Evolutionary conservation across 2,329 filamentous ascomycete species (phyloP), one percentile per base, ranked within the genome.

Genomic region (Monosporascus sp.): DNA sequence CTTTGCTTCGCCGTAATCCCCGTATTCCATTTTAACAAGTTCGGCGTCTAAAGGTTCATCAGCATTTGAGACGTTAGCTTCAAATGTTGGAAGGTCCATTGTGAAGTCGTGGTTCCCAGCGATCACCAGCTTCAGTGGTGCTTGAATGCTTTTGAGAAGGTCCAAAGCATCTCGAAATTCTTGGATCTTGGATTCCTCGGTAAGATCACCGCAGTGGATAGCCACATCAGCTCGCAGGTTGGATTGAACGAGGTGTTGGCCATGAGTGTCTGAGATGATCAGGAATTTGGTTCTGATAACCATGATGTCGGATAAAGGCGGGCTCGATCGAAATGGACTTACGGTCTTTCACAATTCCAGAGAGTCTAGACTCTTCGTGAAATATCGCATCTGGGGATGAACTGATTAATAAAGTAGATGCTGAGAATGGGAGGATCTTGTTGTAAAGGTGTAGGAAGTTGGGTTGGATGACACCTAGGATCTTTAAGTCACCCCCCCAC

Each of bases 91-190:
- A 1, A 55, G 45, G 34, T 76, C 72, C 2, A 76, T 63, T 0
- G 69, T 74, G 41, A 78, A 78, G 54, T 82, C 77, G 55, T 81
- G 77, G 50, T 81, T 81, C 1, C 79, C 78, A 2, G 78, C 70
- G 44, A 82, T 80, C 6, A 74, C 65, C 1, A 81, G 59, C 52
- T 81, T 81, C 3, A 79, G 62, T 0, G 74, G 71, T 37, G 34
- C 34, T 7, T 37, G 7, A 7, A 37, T 7, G 7, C 16, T 16
- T 16, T 37, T 37, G 34, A 37, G 34, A 16, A 37, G 16, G 7
- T 37, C 7, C 16, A 37, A 7, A 37, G 34, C 16, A 7, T 37
- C 7, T 37, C 34, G 34, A 16, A 7, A 16, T 37, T 37, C 34
- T 7, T 37, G 7, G 34, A 37, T 7, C 16, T 37, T 37, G 34